phyloP scores from a whole-genome alignment of 441 rosid species.

The Hura crepitans region DNA sequence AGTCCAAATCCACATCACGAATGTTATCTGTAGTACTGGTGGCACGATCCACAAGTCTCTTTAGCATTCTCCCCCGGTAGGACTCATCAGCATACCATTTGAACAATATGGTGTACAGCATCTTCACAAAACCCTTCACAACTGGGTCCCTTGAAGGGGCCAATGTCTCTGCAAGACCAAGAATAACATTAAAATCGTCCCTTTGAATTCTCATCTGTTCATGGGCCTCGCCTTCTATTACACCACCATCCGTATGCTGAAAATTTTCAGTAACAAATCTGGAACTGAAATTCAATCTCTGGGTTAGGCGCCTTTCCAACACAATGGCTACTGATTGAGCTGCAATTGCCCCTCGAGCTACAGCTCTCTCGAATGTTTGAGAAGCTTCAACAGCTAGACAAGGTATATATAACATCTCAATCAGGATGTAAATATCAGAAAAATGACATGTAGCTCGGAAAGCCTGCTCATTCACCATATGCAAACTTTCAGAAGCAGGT shows the following conservation, averaged over 20 bases:
- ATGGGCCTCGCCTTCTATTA: constrained; percentile 55
- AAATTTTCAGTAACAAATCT: constrained; percentile 48
- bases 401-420: constrained; percentile 90
- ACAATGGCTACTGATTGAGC: constrained; percentile 77
- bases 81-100: constrained; percentile 88
- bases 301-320: constrained; percentile 72
- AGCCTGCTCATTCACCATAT: constrained; percentile 50
- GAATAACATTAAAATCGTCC: constrained; percentile 70
- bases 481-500: constrained; percentile 47
- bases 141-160: constrained; percentile 63
- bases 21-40: constrained; percentile 59
- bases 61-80: constrained; percentile 69
- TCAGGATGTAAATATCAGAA: constrained; percentile 81
- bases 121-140: constrained; percentile 82
- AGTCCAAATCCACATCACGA: constrained; percentile 61
- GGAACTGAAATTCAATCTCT: constrained; percentile 47
- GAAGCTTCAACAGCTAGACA: constrained; percentile 86
- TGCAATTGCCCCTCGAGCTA: constrained; percentile 70
- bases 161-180: constrained; percentile 95
- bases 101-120: constrained; percentile 72
- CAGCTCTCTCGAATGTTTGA: constrained; percentile 90
- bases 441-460: constrained; percentile 48
- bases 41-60: constrained; percentile 84
- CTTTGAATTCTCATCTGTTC: constrained; percentile 59
- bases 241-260: constrained; percentile 51